These are phyloP conservation scores for Drechslerella dactyloides DNA, from an alignment of 2,329 filamentous ascomycete genomes.

Conservation along the genomic window DNA sequence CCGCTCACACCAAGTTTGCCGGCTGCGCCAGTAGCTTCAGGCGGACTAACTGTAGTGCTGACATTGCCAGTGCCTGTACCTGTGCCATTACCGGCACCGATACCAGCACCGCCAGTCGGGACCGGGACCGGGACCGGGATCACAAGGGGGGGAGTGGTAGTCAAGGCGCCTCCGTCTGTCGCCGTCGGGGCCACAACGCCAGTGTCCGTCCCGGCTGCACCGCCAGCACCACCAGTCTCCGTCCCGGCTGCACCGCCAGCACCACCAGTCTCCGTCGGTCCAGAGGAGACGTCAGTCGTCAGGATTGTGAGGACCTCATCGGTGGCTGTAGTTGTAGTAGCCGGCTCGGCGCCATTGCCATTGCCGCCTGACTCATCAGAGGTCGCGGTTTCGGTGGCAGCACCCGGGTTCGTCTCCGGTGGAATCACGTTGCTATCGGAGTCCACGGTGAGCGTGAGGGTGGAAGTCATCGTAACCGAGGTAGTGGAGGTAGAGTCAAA, in stretches of 20 bases:
- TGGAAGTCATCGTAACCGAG: constrained; percentile 6
- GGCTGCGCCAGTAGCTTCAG: constrained; percentile 41
- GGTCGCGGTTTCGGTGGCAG: neutral
- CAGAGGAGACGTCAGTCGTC: constrained; percentile 8
- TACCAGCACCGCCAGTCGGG: no score
- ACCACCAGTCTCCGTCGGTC: constrained; percentile 2
- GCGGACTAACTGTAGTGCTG: constrained; percentile 15
- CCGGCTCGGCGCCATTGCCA: neutral
- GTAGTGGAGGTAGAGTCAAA: neutral
- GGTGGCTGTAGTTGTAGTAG: neutral
- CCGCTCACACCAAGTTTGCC: constrained; percentile 40
- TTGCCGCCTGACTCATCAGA: neutral
- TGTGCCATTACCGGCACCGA: constrained; percentile 30
- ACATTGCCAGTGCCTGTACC: constrained; percentile 30
- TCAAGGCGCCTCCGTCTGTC: constrained; percentile 14
- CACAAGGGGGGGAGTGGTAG: constrained; percentile 29
- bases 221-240: neutral
- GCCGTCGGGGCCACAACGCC: no score
- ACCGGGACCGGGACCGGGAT: constrained; percentile 20
- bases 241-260: neutral
- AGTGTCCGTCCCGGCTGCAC: no score
- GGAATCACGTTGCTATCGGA: constrained; percentile 7
- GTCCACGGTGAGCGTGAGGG: constrained; percentile 8
- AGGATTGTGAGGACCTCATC: constrained; percentile 1
- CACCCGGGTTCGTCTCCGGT: neutral